These are phyloP conservation scores for Sporothrix schenckii DNA, from an alignment of 2,329 filamentous ascomycete species.

Conservation along the genomic window DNA sequence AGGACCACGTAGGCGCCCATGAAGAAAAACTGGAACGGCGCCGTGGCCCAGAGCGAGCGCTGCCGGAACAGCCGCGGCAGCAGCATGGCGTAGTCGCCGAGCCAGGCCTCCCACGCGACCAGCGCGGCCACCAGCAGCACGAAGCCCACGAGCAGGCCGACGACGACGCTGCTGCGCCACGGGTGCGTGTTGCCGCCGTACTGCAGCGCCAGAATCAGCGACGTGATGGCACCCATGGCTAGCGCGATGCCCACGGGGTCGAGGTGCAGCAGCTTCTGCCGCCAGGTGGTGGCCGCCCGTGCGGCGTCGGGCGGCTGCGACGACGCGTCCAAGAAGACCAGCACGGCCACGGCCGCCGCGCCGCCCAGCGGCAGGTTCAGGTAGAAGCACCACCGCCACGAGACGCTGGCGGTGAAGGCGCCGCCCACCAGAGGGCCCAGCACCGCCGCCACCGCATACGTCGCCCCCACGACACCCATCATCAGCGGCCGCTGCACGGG, in stretches of 20 bases:
- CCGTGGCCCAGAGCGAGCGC: constrained; percentile 48
- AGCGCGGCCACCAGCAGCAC: constrained; percentile 39
- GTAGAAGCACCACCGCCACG: constrained; percentile 50
- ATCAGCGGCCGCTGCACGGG: constrained; percentile 11
- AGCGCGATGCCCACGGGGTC: constrained; percentile 28
- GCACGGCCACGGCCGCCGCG: constrained; percentile 11
- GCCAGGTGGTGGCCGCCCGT: not conserved
- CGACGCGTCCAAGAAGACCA: not conserved
- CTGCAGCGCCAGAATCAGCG: constrained; percentile 48
- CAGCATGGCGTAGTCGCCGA: constrained; percentile 55
- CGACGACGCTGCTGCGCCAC: constrained; percentile 44
- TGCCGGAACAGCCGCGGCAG: constrained; percentile 49
- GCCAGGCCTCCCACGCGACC: constrained; percentile 41
- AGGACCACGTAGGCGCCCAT: constrained; percentile 49
- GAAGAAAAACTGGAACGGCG: constrained; percentile 48
- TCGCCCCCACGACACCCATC: constrained; percentile 16
- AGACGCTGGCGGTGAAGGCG: constrained; percentile 36
- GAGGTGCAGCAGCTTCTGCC: constrained; percentile 24
- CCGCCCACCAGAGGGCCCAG: constrained; percentile 38
- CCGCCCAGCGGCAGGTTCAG: constrained; percentile 41
- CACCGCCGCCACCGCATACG: constrained; percentile 40
- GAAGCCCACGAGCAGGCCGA: constrained; percentile 44
- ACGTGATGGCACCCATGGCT: constrained; percentile 40
- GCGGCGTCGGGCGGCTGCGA: not conserved
- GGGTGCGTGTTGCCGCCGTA: constrained; percentile 47